phyloP scores from a whole-genome alignment of 371 early-diverging fungal species.

The Zopfochytrium polystomum region DNA sequence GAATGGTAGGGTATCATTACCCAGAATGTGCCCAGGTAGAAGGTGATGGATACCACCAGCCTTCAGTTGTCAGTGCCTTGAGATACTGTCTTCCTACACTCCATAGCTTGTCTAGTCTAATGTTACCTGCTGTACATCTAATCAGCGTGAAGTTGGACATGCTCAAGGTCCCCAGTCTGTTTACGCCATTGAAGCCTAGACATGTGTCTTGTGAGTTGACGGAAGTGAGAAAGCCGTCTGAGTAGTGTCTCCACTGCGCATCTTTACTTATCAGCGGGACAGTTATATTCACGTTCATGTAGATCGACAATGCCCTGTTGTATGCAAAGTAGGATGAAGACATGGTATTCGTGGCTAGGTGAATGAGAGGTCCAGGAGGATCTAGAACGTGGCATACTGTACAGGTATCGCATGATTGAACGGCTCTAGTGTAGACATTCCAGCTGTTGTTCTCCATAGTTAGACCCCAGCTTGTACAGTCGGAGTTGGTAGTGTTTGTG shows the following conservation, averaged over 20 bases:
- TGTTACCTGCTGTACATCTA: too few species aligned
- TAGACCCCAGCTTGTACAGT: background rate
- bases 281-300: background rate
- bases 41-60: too few species aligned
- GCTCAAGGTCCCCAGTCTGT: too few species aligned
- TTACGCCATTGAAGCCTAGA: too few species aligned
- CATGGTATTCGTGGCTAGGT: background rate
- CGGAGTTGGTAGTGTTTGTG: background rate
- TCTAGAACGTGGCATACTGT: background rate
- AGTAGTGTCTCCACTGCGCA: background rate
- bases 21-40: too few species aligned
- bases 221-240: background rate
- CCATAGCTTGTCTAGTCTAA: too few species aligned
- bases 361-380: too few species aligned
- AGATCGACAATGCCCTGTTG: background rate
- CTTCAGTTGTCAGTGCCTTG: too few species aligned
- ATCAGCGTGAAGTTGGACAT: too few species aligned
- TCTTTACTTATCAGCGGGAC: background rate
- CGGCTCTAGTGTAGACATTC: background rate
- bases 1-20: too few species aligned
- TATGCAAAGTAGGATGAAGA: background rate
- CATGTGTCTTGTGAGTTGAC: slow-evolving; percentile 3
- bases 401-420: background rate
- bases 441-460: background rate
- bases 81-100: too few species aligned